These are phyloP conservation scores for Pseudogymnoascus sp. DNA, from an alignment of 2,329 filamentous ascomycete species.

Conservation along the genomic window DNA sequence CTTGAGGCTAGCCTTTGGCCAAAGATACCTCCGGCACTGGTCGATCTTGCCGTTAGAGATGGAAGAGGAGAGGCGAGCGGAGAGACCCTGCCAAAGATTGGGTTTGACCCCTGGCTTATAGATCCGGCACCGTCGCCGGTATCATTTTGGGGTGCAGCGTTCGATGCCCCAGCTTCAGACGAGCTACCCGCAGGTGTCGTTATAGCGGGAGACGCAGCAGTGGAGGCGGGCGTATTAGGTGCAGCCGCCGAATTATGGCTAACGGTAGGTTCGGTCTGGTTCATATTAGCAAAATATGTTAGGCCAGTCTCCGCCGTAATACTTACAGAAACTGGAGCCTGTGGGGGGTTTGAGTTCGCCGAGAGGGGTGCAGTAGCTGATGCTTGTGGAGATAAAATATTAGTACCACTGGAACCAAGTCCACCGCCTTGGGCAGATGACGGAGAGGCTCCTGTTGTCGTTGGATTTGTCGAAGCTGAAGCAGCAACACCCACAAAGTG, in stretches of 20 bases:
- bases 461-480: neutral
- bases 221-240: neutral
- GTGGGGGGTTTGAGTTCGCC: neutral
- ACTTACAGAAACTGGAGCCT: neutral
- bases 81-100: neutral
- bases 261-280: neutral
- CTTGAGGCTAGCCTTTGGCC: neutral
- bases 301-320: neutral
- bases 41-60: neutral
- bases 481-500: neutral
- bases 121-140: neutral
- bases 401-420: neutral
- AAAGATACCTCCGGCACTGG: neutral
- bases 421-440: neutral
- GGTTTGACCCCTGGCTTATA: neutral
- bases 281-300: neutral
- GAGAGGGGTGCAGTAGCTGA: neutral
- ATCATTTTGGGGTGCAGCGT: neutral
- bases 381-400: neutral
- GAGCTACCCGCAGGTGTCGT: too few species aligned
- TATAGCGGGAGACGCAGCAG: neutral
- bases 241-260: neutral
- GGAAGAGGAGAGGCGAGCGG: neutral
- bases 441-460: neutral
- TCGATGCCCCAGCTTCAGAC: neutral